A percentile compares a stretch with the other conserved stretches of the same genome.
phyloP scores from a whole-genome alignment of 2,329 filamentous ascomycete genomes.

The Diaporthe longicolla region DNA sequence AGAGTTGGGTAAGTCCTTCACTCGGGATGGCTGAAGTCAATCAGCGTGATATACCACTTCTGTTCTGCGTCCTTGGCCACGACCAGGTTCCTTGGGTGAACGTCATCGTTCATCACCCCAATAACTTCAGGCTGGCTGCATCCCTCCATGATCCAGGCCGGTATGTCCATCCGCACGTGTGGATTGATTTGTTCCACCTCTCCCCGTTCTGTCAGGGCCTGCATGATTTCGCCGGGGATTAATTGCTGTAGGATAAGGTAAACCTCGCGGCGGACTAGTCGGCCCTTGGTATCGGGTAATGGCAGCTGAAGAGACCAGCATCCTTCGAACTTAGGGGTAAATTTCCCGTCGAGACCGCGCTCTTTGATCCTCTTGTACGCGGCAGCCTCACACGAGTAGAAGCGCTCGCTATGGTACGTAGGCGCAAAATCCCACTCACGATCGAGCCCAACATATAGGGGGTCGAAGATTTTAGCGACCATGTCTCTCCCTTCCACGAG shows the following conservation, averaged over 20 bases:
- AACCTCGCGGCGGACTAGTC: background rate
- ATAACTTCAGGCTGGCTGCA: background rate
- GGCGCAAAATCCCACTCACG: background rate
- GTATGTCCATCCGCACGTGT: background rate
- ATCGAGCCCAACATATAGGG: background rate
- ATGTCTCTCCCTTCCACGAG: background rate
- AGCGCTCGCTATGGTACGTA: background rate
- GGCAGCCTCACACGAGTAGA: slow-evolving; percentile 12
- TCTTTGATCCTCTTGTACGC: slow-evolving; percentile 8
- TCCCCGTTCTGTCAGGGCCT: background rate
- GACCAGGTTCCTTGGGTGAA: background rate
- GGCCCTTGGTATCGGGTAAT: background rate
- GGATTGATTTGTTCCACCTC: background rate
- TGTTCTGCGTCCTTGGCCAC: background rate
- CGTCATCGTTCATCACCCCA: background rate
- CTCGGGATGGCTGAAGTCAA: slow-evolving; percentile 11
- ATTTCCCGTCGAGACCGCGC: background rate
- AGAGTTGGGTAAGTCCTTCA: background rate
- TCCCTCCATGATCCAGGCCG: background rate
- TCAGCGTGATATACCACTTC: background rate
- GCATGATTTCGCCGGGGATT: background rate
- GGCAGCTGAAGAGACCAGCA: slow-evolving; percentile 11
- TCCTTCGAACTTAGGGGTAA: background rate
- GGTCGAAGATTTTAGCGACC: slow-evolving; percentile 29
- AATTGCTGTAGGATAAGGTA: slow-evolving; percentile 7